Evolutionary conservation across 768 basidiomycete genomes (phyloP).

Genomic region (Boletus rubropictus): DNA sequence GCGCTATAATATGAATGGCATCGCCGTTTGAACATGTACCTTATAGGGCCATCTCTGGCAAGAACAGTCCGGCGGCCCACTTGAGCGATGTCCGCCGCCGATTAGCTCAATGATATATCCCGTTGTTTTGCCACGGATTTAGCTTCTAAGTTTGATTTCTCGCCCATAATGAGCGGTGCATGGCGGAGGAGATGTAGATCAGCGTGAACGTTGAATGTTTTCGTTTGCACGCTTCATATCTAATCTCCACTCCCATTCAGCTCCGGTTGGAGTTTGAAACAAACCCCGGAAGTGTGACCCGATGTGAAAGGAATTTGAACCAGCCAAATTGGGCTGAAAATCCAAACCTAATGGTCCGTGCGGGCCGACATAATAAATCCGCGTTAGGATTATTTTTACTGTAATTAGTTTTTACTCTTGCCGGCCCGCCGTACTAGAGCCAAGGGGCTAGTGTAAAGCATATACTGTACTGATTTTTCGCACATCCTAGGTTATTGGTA

Average conservation of each 20-base stretch:
- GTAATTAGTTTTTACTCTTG: too few relatives aligned
- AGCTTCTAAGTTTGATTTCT: not conserved
- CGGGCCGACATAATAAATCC: not conserved
- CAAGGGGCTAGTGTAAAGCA: too few relatives aligned
- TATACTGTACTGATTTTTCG: too few relatives aligned
- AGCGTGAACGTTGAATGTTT: not conserved
- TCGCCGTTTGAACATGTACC: conserved; percentile 9
- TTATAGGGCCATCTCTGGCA: not conserved
- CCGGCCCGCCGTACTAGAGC: too few relatives aligned
- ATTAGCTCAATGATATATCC: not conserved
- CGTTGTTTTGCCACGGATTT: not conserved
- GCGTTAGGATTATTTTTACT: not conserved
- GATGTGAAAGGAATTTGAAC: not conserved
- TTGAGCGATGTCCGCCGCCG: conserved; percentile 17
- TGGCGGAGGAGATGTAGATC: not conserved
- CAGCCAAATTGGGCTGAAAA: not conserved
- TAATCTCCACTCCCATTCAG: too few relatives aligned
- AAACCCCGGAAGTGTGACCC: not conserved
- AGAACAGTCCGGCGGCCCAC: not conserved
- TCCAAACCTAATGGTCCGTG: not conserved
- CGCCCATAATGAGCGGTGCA: not conserved
- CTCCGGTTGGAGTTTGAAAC: not conserved
- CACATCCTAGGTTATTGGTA: too few relatives aligned
- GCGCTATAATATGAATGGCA: conserved; percentile 5
- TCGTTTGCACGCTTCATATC: too few relatives aligned